Evolutionary conservation across 768 basidiomycete genomes (phyloP).

Genomic region (Lactarius indigo): DNA sequence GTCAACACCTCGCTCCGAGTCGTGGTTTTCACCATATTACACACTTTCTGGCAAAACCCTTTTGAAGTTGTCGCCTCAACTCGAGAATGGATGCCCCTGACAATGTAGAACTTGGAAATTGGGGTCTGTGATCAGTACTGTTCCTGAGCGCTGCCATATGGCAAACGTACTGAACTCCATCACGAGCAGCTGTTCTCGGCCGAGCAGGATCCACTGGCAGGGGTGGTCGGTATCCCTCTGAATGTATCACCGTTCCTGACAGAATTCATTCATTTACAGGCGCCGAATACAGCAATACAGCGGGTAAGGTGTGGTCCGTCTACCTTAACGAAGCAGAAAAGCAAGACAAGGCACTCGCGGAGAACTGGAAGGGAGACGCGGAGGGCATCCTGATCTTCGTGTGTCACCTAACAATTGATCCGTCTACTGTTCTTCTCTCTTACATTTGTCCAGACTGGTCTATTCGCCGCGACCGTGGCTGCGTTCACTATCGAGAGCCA

Average conservation of each 20-base stretch:
- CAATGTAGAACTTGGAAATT: background rate
- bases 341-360: constrained; percentile 1
- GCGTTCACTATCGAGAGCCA: constrained; percentile 21
- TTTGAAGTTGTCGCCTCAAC: no score
- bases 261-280: background rate
- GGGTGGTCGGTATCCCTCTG: background rate
- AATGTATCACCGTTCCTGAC: no score
- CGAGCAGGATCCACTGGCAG: background rate
- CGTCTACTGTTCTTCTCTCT: background rate
- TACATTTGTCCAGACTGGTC: constrained; percentile 13
- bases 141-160: no score
- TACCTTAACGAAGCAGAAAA: constrained; percentile 11
- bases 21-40: no score
- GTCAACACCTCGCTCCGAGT: no score
- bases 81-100: background rate
- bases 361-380: constrained; percentile 14
- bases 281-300: background rate
- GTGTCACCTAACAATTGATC: background rate
- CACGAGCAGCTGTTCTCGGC: background rate
- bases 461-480: constrained; percentile 17
- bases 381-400: constrained; percentile 15
- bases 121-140: background rate
- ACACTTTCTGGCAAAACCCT: no score
- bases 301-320: constrained; percentile 5
- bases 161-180: no score